Evolutionary conservation across 2,329 filamentous ascomycete genomes (phyloP), one percentile per base, ranked within the genome.

Genomic region (Allantophomopsis lycopodina): DNA sequence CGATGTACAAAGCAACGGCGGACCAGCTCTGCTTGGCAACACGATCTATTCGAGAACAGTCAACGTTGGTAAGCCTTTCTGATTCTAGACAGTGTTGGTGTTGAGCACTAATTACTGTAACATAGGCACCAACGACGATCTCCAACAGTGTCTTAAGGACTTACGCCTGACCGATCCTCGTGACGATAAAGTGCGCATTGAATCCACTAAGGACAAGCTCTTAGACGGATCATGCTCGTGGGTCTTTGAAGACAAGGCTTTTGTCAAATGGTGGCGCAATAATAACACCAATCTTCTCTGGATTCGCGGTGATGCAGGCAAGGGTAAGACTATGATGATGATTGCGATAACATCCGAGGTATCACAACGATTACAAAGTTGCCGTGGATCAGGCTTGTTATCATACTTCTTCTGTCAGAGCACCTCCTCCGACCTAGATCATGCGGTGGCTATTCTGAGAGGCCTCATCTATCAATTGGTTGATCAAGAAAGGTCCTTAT

Each of bases 341-440:
- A 7, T 20, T 20, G 18, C 18, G 4, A 20, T 30, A 13, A 36
- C 2, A 49, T 51, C 16, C 53, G 58, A 1, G 46, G 55, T 12
- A 15, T 56, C 13, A 43, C 57, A 37, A 5, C 60, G 23, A 12
- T 43, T 17, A 40, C 39, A 13, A 7, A 7, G 7, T 7, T 20
- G 18, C 7, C 15, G 20, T 40, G 14, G 36, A 30, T 43, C 23
- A 13, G 37, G 17, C 15, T 10, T 28, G 12, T 39, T 50, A 28
- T 47, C 49, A 1, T 62, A 50, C 42, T 64, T 64, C 47, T 62
- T 68, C 49, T 69, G 60, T 46, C 56, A 69, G 44, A 49, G 51
- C 10, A 57, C 55, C 4, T 47, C 65, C 32, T n/a, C 41, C 1
- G 38, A 46, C 1, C 18, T 64, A 14, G 65, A 62, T 41, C 63